phyloP scores from a whole-genome alignment of 2,329 filamentous ascomycete genomes.

The Colletotrichum aenigma region DNA sequence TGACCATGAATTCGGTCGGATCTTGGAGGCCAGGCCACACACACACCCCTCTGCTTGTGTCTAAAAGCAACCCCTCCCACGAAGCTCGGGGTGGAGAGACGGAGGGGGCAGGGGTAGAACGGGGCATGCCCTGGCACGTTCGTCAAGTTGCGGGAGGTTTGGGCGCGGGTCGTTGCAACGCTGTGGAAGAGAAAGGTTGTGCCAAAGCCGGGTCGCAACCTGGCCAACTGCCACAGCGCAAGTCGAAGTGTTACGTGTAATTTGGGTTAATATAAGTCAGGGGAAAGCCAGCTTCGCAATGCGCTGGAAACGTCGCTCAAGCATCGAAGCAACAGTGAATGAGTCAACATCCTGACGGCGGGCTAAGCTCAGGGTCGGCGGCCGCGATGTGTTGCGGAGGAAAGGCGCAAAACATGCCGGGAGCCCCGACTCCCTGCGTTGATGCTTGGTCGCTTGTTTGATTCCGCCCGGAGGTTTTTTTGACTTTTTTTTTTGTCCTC shows the following conservation, averaged over 20 bases:
- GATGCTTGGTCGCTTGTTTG: slow-evolving; percentile 1
- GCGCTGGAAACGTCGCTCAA: not conserved
- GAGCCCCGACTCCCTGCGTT: slow-evolving; percentile 1
- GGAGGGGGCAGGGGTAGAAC: not conserved
- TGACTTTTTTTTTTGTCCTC: not conserved
- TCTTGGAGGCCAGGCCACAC: not conserved
- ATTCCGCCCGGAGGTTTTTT: slow-evolving; percentile 4
- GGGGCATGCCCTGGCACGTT: not conserved
- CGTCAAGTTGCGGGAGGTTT: not conserved
- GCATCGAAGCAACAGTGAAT: not conserved
- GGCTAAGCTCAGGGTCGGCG: not conserved
- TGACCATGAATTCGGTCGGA: not conserved
- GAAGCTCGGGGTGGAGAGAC: not conserved
- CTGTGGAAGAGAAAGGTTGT: slow-evolving; percentile 11
- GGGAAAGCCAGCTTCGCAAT: not conserved
- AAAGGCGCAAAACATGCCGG: not conserved
- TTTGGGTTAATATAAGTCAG: slow-evolving; percentile 18
- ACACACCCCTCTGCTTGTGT: not conserved
- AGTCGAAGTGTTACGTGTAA: not conserved
- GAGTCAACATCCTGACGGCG: slow-evolving; percentile 7
- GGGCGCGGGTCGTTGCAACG: slow-evolving; percentile 4
- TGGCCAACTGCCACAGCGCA: not conserved
- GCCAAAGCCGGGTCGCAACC: not conserved
- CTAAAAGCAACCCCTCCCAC: not conserved
- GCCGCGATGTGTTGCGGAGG: not conserved